phyloP scores from a whole-genome alignment of 2,329 filamentous ascomycete genomes.

The Tolypocladium tropicale region DNA sequence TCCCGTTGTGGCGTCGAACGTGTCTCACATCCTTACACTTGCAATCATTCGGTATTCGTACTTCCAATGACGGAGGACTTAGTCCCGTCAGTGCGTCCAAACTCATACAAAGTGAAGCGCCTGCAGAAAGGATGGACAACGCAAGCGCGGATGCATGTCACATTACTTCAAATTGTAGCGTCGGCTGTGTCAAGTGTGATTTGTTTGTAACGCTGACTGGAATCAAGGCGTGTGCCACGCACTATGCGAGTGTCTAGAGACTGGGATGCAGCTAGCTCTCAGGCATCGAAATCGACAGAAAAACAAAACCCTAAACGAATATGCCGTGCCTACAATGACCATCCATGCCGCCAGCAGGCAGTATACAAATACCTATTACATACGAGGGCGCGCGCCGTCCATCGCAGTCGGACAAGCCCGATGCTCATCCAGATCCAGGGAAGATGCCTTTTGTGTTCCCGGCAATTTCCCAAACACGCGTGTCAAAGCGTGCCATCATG shows the following conservation, averaged over 20 bases:
- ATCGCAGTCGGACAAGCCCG: background rate
- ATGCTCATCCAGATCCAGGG: background rate
- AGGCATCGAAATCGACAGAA: background rate
- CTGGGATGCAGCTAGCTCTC: background rate
- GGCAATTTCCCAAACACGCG: background rate
- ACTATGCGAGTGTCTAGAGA: background rate
- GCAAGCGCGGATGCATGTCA: too few species aligned
- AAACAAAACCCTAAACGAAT: background rate
- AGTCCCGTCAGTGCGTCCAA: too few species aligned
- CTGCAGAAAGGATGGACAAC: background rate
- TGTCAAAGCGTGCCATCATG: conserved; percentile 15
- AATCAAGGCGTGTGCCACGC: background rate
- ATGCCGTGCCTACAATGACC: background rate
- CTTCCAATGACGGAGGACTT: too few species aligned
- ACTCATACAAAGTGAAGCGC: too few species aligned
- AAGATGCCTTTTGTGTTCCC: background rate
- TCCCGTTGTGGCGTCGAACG: background rate
- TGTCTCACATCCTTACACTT: background rate
- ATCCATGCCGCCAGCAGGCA: background rate
- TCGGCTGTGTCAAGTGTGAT: background rate
- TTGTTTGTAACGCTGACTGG: background rate
- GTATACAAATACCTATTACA: background rate
- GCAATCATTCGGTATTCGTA: too few species aligned
- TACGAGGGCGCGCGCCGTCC: background rate
- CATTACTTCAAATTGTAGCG: background rate